A percentile compares a stretch with the other conserved stretches of the same genome.
Conservation (phyloP, 805 yeast species). For the Maudiozyma serrabonitensis region DNA sequence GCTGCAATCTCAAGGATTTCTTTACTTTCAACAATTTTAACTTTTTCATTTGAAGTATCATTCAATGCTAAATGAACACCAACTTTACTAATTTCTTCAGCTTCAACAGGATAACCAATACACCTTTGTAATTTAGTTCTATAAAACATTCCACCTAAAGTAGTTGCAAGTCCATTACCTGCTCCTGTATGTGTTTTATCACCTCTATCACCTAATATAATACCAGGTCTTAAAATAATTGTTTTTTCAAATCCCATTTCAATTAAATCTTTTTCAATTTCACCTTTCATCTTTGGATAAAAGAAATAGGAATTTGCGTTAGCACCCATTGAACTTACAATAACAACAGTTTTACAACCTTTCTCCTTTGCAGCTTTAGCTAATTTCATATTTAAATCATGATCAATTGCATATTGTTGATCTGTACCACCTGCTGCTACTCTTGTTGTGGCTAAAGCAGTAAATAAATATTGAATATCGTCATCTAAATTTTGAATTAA, state of each 20-base stretch:
- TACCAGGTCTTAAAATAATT: constrained; percentile 71
- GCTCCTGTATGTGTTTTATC: constrained; percentile 29
- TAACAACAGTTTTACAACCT: constrained; percentile 58
- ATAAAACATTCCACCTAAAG: constrained; percentile 28
- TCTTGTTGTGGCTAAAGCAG: constrained; percentile 69
- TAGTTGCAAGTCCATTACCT: constrained; percentile 26
- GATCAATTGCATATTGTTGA: constrained; percentile 61
- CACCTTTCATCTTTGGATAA: constrained; percentile 64
- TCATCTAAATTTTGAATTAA: constrained; percentile 23
- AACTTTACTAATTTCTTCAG: constrained; percentile 54
- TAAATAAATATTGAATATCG: constrained; percentile 38
- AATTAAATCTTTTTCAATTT: constrained; percentile 57
- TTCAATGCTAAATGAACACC: constrained; percentile 36
- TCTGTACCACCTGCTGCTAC: constrained; percentile 65
- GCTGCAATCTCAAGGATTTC: constrained; percentile 22
- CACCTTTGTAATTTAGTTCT: constrained; percentile 28
- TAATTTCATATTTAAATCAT: constrained; percentile 55
- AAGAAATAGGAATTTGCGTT: constrained; percentile 44
- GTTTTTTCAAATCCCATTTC: constrained; percentile 60
- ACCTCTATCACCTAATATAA: constrained; percentile 53
- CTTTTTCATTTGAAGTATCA: constrained; percentile 19
- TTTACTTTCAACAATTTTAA: constrained; percentile 22
- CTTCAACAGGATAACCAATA: constrained; percentile 43
- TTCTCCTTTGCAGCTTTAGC: constrained; percentile 66
- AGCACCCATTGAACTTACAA: constrained; percentile 65